Evolutionary conservation across 1,284 basidiomycete species (phyloP).

Genomic region (Ganoderma lingzhi): DNA sequence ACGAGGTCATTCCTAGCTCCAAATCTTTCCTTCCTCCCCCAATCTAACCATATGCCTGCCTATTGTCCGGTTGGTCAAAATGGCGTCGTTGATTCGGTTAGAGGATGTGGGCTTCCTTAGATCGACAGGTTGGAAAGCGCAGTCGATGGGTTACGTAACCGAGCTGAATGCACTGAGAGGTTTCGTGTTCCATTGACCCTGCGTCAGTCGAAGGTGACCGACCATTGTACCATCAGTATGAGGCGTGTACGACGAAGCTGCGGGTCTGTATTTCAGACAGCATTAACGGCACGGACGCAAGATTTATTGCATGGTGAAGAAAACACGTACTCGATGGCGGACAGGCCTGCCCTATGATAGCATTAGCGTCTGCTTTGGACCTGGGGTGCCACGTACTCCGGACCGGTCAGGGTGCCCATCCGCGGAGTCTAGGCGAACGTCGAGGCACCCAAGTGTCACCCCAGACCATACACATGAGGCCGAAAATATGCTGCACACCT

Average conservation of each 20-base stretch:
- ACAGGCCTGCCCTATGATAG: neutral
- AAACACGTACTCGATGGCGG: neutral
- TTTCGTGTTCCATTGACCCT: neutral
- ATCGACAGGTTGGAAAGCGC: too few relatives aligned
- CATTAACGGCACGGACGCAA: neutral
- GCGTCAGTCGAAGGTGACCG: neutral
- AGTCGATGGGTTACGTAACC: too few relatives aligned
- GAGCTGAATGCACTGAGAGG: too few relatives aligned
- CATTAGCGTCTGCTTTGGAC: neutral
- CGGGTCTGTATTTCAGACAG: neutral
- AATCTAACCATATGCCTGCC: neutral
- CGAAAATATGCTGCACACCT: neutral
- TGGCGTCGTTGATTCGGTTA: too few relatives aligned
- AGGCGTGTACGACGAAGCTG: neutral
- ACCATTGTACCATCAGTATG: neutral
- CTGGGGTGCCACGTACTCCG: neutral
- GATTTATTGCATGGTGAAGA: neutral
- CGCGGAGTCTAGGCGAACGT: neutral
- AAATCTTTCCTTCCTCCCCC: too few relatives aligned
- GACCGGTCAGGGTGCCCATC: neutral
- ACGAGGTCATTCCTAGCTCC: neutral
- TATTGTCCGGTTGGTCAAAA: neutral
- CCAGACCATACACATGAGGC: neutral
- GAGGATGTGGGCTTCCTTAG: neutral
- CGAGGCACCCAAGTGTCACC: neutral